phyloP scores from a whole-genome alignment of 352 stramenopile genomes.

The Pythium biforme region DNA sequence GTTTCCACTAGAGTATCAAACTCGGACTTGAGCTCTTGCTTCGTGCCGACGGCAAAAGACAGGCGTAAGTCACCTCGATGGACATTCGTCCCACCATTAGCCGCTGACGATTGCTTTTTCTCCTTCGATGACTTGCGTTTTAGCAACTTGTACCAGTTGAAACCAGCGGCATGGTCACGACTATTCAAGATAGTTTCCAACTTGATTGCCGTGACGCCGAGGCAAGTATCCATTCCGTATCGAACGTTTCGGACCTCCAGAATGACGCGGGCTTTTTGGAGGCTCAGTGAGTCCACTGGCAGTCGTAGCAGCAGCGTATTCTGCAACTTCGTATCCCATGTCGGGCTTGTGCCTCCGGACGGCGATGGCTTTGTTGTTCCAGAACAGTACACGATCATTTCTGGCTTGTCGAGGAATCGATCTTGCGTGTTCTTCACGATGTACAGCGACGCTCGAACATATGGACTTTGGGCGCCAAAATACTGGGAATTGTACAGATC shows the following conservation, averaged over 20 bases:
- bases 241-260: constrained; percentile 84
- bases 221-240: constrained; percentile 83
- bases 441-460: constrained; percentile 79
- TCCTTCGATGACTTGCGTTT: constrained; percentile 76
- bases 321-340: constrained; percentile 69
- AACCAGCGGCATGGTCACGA: constrained; percentile 67
- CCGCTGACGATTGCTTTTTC: constrained; percentile 29
- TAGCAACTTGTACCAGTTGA: constrained; percentile 87
- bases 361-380: constrained; percentile 77
- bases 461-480: constrained; percentile 84
- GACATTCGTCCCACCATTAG: constrained; percentile 48
- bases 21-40: constrained; percentile 70
- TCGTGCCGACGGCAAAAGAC: constrained; percentile 84
- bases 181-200: constrained; percentile 79
- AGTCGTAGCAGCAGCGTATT: constrained; percentile 81
- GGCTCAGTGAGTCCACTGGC: constrained; percentile 50
- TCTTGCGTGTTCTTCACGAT: constrained; percentile 83
- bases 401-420: constrained; percentile 67
- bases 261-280: constrained; percentile 77
- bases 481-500: constrained; percentile 87
- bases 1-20: constrained; percentile 43
- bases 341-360: constrained; percentile 69
- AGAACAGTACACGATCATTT: constrained; percentile 76
- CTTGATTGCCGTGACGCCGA: constrained; percentile 81
- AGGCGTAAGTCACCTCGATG: constrained; percentile 74